Conservation (phyloP, 148 eudicot genomes). For the Rhododendron kiyosumense region DNA sequence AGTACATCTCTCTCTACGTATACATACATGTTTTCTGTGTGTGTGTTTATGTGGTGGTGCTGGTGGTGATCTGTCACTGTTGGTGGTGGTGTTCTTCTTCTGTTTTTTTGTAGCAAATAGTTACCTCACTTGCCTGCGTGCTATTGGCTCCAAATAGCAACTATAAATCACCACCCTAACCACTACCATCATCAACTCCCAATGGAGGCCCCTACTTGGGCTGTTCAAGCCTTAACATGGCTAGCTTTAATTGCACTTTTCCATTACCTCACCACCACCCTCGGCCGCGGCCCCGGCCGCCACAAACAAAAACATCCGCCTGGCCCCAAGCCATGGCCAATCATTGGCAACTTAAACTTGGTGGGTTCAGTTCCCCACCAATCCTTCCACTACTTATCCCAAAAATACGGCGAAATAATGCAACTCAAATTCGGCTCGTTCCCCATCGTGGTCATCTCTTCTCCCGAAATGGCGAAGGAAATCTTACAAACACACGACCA, state of each 20-base stretch:
- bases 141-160: too few species aligned
- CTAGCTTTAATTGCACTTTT: not conserved
- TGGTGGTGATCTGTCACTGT: too few species aligned
- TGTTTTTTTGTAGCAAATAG: too few species aligned
- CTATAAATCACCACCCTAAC: too few species aligned
- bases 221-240: not conserved
- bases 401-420: not conserved
- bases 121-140: too few species aligned
- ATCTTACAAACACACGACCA: not conserved
- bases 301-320: not conserved
- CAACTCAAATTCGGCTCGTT: not conserved
- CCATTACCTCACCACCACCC: not conserved
- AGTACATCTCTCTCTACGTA: too few species aligned
- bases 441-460: not conserved
- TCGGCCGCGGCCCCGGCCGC: not conserved
- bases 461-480: not conserved
- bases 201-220: not conserved
- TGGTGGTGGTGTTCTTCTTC: too few species aligned
- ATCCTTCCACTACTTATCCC: not conserved
- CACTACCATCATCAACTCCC: not conserved
- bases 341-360: not conserved
- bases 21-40: too few species aligned
- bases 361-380: not conserved
- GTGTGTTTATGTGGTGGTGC: too few species aligned
- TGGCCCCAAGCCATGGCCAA: not conserved